phyloP scores from a whole-genome alignment of 805 yeast species.

The Yarrowia sp. region DNA sequence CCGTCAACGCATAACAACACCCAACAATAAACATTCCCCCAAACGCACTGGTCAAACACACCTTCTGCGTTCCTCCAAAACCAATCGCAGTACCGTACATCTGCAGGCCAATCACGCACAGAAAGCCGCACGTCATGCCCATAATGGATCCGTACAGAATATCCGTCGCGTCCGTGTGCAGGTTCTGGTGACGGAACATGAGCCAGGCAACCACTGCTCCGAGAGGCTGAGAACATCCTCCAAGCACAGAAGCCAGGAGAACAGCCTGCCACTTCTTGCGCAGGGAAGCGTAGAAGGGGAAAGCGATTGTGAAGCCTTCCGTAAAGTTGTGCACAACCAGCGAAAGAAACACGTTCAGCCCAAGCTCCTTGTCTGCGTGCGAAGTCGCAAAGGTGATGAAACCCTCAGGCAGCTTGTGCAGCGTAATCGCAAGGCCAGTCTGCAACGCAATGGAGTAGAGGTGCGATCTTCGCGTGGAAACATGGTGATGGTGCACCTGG shows the following conservation, averaged over 20 bases:
- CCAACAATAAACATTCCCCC: conserved; percentile 60
- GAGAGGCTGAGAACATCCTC: conserved; percentile 82
- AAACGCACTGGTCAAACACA: conserved; percentile 58
- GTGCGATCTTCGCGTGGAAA: conserved; percentile 71
- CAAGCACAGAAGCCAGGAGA: conserved; percentile 61
- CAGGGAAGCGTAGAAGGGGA: conserved; percentile 81
- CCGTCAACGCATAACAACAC: conserved; percentile 17
- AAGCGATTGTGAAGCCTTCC: conserved; percentile 91
- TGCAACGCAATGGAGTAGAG: conserved; percentile 86
- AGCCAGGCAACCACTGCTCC: conserved; percentile 77
- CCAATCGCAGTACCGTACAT: conserved; percentile 82
- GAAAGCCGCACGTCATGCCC: conserved; percentile 77
- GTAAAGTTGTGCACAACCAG: conserved; percentile 85
- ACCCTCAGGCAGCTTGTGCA: conserved; percentile 95
- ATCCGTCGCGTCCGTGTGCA: conserved; percentile 38
- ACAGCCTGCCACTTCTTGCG: conserved; percentile 61
- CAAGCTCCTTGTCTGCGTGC: conserved; percentile 62
- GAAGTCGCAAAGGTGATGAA: conserved; percentile 82
- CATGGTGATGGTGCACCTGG: conserved; percentile 66
- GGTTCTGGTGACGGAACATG: conserved; percentile 43
- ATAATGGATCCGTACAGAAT: conserved; percentile 61
- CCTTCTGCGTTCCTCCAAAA: conserved; percentile 69
- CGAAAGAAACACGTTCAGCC: conserved; percentile 78
- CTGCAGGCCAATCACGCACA: conserved; percentile 75
- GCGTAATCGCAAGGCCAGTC: conserved; percentile 78